Conservation (phyloP, 805 yeast species). For the Starmerella stigmatis region DNA sequence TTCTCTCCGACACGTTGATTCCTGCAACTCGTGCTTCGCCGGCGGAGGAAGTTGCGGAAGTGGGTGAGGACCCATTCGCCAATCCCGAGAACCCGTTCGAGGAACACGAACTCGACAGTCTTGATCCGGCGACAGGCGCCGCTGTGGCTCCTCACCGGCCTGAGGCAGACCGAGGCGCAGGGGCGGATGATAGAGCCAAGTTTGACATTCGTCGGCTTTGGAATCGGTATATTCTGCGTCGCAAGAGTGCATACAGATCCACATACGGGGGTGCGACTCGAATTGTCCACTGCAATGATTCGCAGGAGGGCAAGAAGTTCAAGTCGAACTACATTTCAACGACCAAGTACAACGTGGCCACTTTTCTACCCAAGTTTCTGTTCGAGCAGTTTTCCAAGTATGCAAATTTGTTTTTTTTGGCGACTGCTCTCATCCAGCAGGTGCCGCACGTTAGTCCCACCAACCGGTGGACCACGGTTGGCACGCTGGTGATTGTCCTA, state of each 20-base stretch:
- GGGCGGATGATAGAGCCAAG: slow-evolving; percentile 17
- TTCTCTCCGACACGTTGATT: slow-evolving; percentile 4
- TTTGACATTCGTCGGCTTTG: slow-evolving; percentile 32
- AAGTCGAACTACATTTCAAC: slow-evolving; percentile 84
- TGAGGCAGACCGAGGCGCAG: neutral
- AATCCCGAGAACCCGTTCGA: slow-evolving; percentile 5
- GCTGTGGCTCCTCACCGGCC: neutral
- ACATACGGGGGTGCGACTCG: slow-evolving; percentile 41
- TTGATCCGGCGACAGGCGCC: slow-evolving; percentile 17
- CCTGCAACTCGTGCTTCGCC: neutral
- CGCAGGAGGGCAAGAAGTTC: slow-evolving; percentile 40
- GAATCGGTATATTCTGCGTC: slow-evolving; percentile 26
- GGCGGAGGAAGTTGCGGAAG: neutral
- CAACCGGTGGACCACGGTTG: slow-evolving; percentile 87
- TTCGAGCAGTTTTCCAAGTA: slow-evolving; percentile 96
- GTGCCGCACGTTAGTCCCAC: slow-evolving; percentile 96
- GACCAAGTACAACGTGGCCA: slow-evolving; percentile 86
- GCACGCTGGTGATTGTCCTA: slow-evolving; percentile 75
- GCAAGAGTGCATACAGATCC: slow-evolving; percentile 5
- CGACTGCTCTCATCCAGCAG: slow-evolving; percentile 89
- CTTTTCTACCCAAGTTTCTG: slow-evolving; percentile 86
- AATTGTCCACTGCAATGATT: slow-evolving; percentile 57
- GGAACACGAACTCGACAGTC: slow-evolving; percentile 21
- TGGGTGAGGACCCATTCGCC: neutral
- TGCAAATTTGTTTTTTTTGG: slow-evolving; percentile 85